phyloP scores from a whole-genome alignment of 805 yeast genomes.

The Lipomyces chichibuensis region DNA sequence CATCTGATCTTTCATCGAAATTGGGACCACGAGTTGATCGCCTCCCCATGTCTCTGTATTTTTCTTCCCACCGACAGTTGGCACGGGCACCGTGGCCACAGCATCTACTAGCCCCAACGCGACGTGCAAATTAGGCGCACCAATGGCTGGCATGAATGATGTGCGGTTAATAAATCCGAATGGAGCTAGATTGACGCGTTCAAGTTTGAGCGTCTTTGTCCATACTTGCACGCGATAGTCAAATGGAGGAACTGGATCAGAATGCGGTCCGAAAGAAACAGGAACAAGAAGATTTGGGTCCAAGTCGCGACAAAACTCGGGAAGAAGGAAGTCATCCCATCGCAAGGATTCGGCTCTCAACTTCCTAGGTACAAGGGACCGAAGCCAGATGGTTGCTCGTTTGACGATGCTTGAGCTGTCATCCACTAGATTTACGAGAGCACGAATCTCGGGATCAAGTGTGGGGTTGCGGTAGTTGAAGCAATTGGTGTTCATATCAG shows the following conservation, averaged over 20 bases:
- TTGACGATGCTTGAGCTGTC: not conserved
- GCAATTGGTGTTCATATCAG: slow-evolving; percentile 26
- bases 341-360: not conserved
- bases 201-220: slow-evolving; percentile 22
- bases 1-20: slow-evolving; percentile 46
- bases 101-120: slow-evolving; percentile 37
- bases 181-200: slow-evolving; percentile 30
- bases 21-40: slow-evolving; percentile 60
- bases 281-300: slow-evolving; percentile 14
- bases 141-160: slow-evolving; percentile 38
- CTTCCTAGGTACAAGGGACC: not conserved
- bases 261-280: not conserved
- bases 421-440: slow-evolving; percentile 3
- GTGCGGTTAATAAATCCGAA: slow-evolving; percentile 46
- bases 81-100: slow-evolving; percentile 39
- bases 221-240: slow-evolving; percentile 9
- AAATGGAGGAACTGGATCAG: slow-evolving; percentile 9
- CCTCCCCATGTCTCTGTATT: slow-evolving; percentile 68
- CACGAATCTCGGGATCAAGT: slow-evolving; percentile 17
- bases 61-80: slow-evolving; percentile 60
- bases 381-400: not conserved
- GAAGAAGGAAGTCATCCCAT: slow-evolving; percentile 18
- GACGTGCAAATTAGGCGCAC: slow-evolving; percentile 41
- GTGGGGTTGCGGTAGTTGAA: slow-evolving; percentile 23
- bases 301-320: slow-evolving; percentile 23